Evolutionary conservation across 306 rosid genomes (phyloP), one percentile per base, ranked within the genome.

Genomic region (Lagenaria siceraria): DNA sequence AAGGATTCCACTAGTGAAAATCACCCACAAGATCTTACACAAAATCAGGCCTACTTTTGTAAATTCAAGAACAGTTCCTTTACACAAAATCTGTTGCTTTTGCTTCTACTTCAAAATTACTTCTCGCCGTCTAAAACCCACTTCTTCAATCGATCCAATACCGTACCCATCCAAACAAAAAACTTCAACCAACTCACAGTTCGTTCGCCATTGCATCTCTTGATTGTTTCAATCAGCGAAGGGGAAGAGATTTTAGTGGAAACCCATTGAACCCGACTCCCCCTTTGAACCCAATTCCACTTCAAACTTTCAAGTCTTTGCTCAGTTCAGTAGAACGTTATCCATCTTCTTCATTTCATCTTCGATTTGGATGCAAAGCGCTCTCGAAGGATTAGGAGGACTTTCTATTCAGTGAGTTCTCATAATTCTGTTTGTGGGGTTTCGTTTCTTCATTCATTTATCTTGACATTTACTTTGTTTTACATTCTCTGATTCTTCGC

Each of bases 391-490:
- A 69, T 42, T 69, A 25, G 55, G 38, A 25, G 55, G 38, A 24
- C 15, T 3, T 46, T 22, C 75, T 43, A 69, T 69, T 69, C 75
- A 69, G 75, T 69, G 75, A 69, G 75, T 51, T 51, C 38, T 51
- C 77, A 10, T 73, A 17, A 25, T 72, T 73, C 46, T 48, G 61
- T 73, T 73, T 73, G 19, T 33, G 42, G 43, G 56, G 54, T 51
- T 73, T 51, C 42, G 54, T 71, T 70, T 48, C 4, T 11, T 43
- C 38, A 6, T 70, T 70, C 11, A 1, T 68, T 7, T 68, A 5
- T 35, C 7, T 64, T 7, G 69, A 62, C 69, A 64, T 64, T 36
- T 35, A 27, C 13, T 40, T 43, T 22, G n/a, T 12, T 22, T 22
- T 69, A 4, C 49, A 22, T 71, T 71, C 22, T 22, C 3, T 27